These are phyloP conservation scores for Letharia columbiana DNA, from an alignment of 495 filamentous ascomycete species.

Conservation along the genomic window DNA sequence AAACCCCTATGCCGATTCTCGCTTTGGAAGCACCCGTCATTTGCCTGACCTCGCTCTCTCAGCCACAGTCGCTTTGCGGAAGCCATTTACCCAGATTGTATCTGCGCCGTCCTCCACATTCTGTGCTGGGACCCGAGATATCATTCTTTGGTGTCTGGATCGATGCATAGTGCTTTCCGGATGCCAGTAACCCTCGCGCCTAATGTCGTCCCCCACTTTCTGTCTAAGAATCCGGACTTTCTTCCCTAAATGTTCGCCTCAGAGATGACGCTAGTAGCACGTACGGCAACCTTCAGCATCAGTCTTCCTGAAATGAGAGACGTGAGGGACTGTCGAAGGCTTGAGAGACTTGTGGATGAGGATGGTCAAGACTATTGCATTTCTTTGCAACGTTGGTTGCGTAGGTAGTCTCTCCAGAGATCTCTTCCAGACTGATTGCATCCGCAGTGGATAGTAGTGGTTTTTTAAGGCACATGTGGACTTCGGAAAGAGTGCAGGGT, in stretches of 20 bases:
- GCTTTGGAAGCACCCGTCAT: neutral
- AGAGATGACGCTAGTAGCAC: neutral
- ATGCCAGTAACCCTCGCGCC: neutral
- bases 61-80: neutral
- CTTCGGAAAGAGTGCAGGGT: neutral
- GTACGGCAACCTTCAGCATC: neutral
- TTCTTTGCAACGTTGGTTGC: neutral
- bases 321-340: too few species aligned
- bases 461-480: neutral
- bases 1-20: neutral
- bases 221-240: neutral
- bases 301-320: neutral
- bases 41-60: neutral
- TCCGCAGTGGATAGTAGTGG: neutral
- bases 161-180: neutral
- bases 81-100: neutral
- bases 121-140: neutral
- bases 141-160: neutral
- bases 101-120: neutral
- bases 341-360: neutral
- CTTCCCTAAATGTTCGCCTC: neutral
- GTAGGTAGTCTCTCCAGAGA: neutral
- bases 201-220: neutral
- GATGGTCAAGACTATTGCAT: neutral
- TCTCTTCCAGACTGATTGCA: neutral